phyloP scores from a whole-genome alignment of 441 rosid genomes.

The Mallotus repandus region DNA sequence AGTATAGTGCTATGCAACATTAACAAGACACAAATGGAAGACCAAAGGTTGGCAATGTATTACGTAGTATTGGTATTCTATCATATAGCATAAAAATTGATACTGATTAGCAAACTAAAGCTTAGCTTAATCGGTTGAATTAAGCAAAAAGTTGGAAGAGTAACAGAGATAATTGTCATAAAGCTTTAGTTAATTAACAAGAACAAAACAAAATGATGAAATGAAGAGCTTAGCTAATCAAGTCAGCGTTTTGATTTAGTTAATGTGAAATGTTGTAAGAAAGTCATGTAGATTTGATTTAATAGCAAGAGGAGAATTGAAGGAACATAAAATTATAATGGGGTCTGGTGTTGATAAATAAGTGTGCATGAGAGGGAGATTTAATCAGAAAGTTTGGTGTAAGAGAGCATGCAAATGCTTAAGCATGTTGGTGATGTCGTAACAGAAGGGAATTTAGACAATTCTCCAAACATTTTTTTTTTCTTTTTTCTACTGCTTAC shows the following conservation, averaged over 20 bases:
- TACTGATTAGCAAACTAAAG: neutral
- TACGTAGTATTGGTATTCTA: neutral
- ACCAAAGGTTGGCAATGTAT: neutral
- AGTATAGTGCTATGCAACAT: neutral
- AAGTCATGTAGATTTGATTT: neutral
- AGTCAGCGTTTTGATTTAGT: conserved; percentile 1
- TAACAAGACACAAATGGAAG: conserved; percentile 1
- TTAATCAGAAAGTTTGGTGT: conserved; percentile 90
- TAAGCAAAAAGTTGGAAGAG: too few species aligned
- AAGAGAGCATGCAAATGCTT: conserved; percentile 34
- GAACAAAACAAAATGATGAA: neutral
- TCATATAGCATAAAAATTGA: neutral
- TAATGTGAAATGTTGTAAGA: neutral
- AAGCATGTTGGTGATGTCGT: conserved; percentile 53
- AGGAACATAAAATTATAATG: conserved; percentile 28
- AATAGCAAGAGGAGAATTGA: conserved; percentile 36
- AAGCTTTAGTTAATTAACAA: neutral
- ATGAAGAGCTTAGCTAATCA: neutral
- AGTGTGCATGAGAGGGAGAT: conserved; percentile 61
- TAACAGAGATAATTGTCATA: neutral
- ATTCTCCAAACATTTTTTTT: conserved; percentile 57
- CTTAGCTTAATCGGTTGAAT: neutral
- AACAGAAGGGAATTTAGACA: conserved; percentile 54
- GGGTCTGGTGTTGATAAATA: conserved; percentile 23
- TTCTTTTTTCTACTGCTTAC: conserved; percentile 40